Evolutionary conservation across 345 rosid species (phyloP).

Genomic region (Salix caprea): DNA sequence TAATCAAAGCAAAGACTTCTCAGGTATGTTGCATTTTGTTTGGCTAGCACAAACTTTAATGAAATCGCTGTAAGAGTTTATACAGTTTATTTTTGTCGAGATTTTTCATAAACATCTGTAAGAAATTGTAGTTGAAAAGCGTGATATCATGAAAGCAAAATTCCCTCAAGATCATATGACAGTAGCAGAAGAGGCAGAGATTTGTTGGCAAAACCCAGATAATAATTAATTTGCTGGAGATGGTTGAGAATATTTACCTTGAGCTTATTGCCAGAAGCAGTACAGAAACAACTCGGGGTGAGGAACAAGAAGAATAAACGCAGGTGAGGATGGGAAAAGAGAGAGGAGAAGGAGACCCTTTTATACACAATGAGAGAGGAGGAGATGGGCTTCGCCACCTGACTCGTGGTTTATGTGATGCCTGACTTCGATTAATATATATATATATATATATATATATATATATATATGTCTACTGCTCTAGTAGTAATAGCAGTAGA

Average conservation of each 20-base stretch:
- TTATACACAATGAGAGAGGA: background rate
- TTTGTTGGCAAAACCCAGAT: too few species aligned
- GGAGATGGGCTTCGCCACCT: background rate
- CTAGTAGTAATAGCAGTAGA: background rate
- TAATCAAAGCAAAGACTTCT: background rate
- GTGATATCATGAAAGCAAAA: too few species aligned
- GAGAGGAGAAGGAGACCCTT: background rate
- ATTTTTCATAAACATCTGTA: too few species aligned
- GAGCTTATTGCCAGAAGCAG: background rate
- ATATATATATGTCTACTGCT: background rate
- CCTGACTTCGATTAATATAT: background rate
- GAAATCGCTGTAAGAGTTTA: too few species aligned
- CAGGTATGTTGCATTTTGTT: background rate
- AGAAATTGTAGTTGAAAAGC: too few species aligned
- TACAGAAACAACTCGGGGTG: background rate
- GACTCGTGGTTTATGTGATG: background rate
- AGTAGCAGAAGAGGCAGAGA: too few species aligned
- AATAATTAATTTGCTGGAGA: background rate
- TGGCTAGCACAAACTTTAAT: too few species aligned
- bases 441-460: too few species aligned
- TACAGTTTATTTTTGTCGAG: too few species aligned
- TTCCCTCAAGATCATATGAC: too few species aligned
- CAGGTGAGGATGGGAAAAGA: slow-evolving; percentile 5
- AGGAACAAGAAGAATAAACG: background rate
- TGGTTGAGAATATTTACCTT: slow-evolving; percentile 6